These are phyloP conservation scores for Mucor racemosus DNA, from an alignment of 371 early-diverging fungal genomes.

Conservation along the genomic window DNA sequence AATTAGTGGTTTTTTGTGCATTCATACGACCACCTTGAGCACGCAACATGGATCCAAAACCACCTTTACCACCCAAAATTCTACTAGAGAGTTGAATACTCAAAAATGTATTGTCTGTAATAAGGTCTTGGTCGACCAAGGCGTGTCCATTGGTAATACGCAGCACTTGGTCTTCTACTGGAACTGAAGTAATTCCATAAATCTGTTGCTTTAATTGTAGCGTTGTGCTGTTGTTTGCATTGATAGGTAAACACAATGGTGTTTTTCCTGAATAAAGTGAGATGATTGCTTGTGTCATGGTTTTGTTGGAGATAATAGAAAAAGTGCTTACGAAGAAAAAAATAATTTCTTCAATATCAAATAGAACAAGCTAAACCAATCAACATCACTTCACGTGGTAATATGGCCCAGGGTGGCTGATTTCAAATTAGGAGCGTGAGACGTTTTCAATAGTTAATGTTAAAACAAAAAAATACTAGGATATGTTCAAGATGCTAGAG, in stretches of 20 bases:
- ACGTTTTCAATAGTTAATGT: too few relatives aligned
- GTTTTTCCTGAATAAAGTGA: constrained; percentile 29
- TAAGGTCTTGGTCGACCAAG: constrained; percentile 34
- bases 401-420: too few relatives aligned
- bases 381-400: too few relatives aligned
- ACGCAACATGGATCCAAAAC: constrained; percentile 94
- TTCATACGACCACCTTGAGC: constrained; percentile 95
- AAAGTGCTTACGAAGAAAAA: too few relatives aligned
- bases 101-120: constrained; percentile 13
- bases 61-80: constrained; percentile 90
- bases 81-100: constrained; percentile 41
- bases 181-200: constrained; percentile 41
- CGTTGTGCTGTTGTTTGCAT: constrained; percentile 18
- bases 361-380: too few relatives aligned
- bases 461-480: too few relatives aligned
- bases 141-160: constrained; percentile 46
- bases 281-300: constrained; percentile 46
- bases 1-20: constrained; percentile 88
- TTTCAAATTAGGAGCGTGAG: too few relatives aligned
- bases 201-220: constrained; percentile 44
- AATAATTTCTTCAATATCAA: too few relatives aligned
- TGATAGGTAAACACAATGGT: constrained; percentile 35
- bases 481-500: too few relatives aligned
- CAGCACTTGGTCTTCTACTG: constrained; percentile 53
- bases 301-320: too few relatives aligned